phyloP scores from a whole-genome alignment of 2,329 filamentous ascomycete species.

The Cladosporium sp. region DNA sequence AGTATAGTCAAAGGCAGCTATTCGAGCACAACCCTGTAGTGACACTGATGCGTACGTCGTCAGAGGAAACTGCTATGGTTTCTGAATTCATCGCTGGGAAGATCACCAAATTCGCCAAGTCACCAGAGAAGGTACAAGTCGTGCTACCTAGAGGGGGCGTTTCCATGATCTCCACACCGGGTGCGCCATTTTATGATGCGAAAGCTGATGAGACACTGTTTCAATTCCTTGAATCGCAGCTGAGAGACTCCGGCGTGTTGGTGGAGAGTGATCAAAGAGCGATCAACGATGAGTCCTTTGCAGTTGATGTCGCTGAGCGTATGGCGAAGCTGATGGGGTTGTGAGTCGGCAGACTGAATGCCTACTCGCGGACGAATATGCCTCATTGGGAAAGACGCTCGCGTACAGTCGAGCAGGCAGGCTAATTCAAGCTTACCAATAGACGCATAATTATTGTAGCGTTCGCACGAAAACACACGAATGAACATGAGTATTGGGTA shows the following conservation, averaged over 20 bases:
- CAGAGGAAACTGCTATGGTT: constrained; percentile 58
- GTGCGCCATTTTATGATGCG: constrained; percentile 54
- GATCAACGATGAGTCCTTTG: constrained; percentile 58
- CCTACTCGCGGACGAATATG: neutral
- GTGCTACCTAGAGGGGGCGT: constrained; percentile 62
- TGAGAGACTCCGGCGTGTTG: constrained; percentile 51
- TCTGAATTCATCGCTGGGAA: constrained; percentile 58
- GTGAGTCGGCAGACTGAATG: neutral
- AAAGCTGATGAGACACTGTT: constrained; percentile 52
- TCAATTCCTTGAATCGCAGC: constrained; percentile 48
- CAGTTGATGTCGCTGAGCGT: constrained; percentile 47
- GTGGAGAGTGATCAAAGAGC: constrained; percentile 54
- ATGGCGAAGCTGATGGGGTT: constrained; percentile 30
- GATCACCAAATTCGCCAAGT: constrained; percentile 44
- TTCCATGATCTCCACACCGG: constrained; percentile 59
- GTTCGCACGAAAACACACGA: neutral
- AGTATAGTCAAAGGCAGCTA: constrained; percentile 54
- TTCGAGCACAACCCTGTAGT: constrained; percentile 66
- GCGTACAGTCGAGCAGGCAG: neutral
- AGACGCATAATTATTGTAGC: neutral
- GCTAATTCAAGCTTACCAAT: neutral
- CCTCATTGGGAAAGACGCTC: neutral
- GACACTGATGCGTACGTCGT: constrained; percentile 64
- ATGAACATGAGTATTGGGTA: neutral
- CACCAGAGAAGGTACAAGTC: constrained; percentile 51